Evolutionary conservation across 768 basidiomycete species (phyloP).

Genomic region (Rhodotorula babjevae): DNA sequence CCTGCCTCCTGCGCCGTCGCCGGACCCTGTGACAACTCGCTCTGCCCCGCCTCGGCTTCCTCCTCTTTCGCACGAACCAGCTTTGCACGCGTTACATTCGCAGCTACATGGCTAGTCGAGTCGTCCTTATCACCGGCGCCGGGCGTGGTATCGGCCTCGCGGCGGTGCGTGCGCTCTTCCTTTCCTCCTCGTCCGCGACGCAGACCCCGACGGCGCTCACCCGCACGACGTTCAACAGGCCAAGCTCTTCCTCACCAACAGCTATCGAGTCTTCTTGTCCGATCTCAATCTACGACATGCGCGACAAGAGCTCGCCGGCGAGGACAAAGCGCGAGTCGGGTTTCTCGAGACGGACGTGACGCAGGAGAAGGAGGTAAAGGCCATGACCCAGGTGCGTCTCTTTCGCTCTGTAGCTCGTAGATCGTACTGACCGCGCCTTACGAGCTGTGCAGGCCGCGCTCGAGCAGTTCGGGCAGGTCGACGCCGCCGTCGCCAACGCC

Average conservation of each 20-base stretch:
- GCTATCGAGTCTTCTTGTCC: conserved; percentile 1
- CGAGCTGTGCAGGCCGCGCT: background rate
- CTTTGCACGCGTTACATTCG: background rate
- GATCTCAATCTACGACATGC: background rate
- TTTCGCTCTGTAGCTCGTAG: background rate
- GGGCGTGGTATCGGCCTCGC: background rate
- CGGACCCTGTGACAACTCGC: too few relatives aligned
- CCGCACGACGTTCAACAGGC: background rate
- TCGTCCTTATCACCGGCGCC: background rate
- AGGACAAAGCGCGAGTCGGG: background rate
- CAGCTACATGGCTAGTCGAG: background rate
- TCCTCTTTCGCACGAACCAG: too few relatives aligned
- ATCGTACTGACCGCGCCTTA: too few relatives aligned
- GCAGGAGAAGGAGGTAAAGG: background rate
- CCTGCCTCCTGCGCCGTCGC: too few relatives aligned
- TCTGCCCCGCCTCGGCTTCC: background rate
- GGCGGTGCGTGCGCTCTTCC: background rate
- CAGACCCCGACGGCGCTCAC: background rate
- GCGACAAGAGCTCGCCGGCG: background rate
- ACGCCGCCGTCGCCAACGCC: conserved; percentile 9
- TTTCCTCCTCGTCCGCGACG: background rate
- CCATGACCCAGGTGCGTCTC: background rate
- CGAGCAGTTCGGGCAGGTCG: conserved; percentile 9
- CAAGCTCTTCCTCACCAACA: conserved; percentile 15
- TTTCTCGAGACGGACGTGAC: conserved; percentile 15